These are phyloP conservation scores for Candida palmyrensis DNA, from an alignment of 805 yeast species.

Conservation along the genomic window DNA sequence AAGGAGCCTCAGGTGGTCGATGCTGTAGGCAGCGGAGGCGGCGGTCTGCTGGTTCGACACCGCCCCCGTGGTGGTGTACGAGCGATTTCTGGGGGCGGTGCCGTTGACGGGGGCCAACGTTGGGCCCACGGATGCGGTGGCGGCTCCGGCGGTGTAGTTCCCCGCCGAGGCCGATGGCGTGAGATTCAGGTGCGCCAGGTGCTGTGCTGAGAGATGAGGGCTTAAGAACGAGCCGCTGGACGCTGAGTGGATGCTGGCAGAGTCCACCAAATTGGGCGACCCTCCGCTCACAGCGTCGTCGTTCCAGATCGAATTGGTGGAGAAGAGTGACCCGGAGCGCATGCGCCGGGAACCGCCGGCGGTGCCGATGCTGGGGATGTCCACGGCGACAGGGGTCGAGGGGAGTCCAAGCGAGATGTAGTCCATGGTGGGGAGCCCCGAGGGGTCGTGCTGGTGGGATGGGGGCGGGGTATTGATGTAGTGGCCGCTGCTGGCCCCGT, in stretches of 20 bases:
- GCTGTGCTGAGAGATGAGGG: constrained; percentile 10
- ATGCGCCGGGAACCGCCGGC: constrained; percentile 33
- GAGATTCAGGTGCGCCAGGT: constrained; percentile 7
- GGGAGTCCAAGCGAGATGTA: constrained; percentile 14
- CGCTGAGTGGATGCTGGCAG: constrained; percentile 12
- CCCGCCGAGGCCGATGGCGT: background rate
- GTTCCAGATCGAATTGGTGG: constrained; percentile 54
- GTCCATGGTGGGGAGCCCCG: constrained; percentile 12
- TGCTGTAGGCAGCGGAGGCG: no score
- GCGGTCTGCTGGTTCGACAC: constrained; percentile 14
- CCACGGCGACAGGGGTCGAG: constrained; percentile 14
- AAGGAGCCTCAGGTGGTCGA: no score
- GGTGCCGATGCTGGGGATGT: constrained; percentile 11
- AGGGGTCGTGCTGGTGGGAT: constrained; percentile 7
- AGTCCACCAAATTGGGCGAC: constrained; percentile 12
- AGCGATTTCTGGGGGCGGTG: constrained; percentile 34
- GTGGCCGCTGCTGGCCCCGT: no score
- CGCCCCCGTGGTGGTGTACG: constrained; percentile 47
- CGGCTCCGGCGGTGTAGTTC: background rate
- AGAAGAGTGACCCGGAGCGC: constrained; percentile 53
- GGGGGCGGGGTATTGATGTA: no score
- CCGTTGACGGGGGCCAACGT: constrained; percentile 7
- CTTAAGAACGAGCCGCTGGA: constrained; percentile 10
- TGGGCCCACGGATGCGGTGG: constrained; percentile 12
- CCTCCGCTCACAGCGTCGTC: constrained; percentile 31